Base-by-base conservation (phyloP, 2,329 filamentous ascomycete genomes). In the Westerdykella aurantiaca region DNA sequence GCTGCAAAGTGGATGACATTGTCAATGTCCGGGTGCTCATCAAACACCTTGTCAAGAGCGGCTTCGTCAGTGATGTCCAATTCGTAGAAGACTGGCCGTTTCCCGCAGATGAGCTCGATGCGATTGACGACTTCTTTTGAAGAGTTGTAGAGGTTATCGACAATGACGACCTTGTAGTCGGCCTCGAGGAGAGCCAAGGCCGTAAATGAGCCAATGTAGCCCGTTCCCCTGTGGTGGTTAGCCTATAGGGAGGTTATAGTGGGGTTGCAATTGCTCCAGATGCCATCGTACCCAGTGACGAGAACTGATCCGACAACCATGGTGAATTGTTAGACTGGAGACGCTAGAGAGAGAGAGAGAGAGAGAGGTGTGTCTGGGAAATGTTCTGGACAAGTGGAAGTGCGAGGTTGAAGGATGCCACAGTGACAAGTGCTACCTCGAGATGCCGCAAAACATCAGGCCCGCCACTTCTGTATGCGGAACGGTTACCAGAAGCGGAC, bases 181-280 rank as follows among this genome's bases (percentile, higher is more conserved):
- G 93, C 86, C 66, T 96, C 79, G 56, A 98, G 87, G 21, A 98
- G 86, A 42, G 89, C 85, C 41, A 98, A 83, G 44, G 87, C 77
- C 49, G 93, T 98, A 78, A 97, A 97, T 40, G 91, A 97, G 68
- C 93, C 93, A 71, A 98, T 98, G 78, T 98, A 98, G 75, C 93
- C 93, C 54, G 90, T 95, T 64, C 93, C 93, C 79, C 93, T 96
- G 54, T 44, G 38, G 16, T 47, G 14, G 53, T 53, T 45, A 48
- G 46, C 43, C 41, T 41, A 43, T 38, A 38, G 37, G 37, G 35
- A 37, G 9, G 22, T 2, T 9, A n/a, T 42, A 46, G 48, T 57
- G 56, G 55, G 57, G 51, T 58, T 53, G 53, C 47, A 29, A 41
- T 34, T 44, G 53, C 47, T 58, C 45, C 57, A 46, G 44, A 38